Evolutionary conservation across 2,329 filamentous ascomycete genomes (phyloP).

Genomic region (Ramularia collo-cygni): DNA sequence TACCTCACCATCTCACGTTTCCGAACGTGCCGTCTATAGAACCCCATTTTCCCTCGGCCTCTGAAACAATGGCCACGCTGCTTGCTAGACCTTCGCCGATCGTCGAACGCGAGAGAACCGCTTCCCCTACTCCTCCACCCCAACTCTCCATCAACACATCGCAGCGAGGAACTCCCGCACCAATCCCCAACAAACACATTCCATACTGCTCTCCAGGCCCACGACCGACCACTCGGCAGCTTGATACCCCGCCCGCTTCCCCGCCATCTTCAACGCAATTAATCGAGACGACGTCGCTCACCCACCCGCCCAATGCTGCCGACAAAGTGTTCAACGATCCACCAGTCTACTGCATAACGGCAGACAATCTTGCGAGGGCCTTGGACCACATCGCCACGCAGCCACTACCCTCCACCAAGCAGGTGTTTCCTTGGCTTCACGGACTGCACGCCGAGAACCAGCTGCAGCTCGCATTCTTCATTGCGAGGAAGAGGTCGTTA

Average conservation of each 20-base stretch:
- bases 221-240: slow-evolving; percentile 43
- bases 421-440: slow-evolving; percentile 94
- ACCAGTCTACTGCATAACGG: slow-evolving; percentile 66
- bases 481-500: slow-evolving; percentile 63
- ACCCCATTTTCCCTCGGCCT: too few species aligned
- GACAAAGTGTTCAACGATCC: slow-evolving; percentile 49
- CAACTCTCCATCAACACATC: slow-evolving; percentile 54
- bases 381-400: slow-evolving; percentile 70
- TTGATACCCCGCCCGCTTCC: slow-evolving; percentile 48
- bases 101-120: slow-evolving; percentile 25
- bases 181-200: slow-evolving; percentile 79
- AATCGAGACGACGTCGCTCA: slow-evolving; percentile 58
- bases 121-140: slow-evolving; percentile 39
- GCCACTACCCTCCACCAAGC: slow-evolving; percentile 73
- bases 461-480: slow-evolving; percentile 84
- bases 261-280: slow-evolving; percentile 52
- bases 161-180: slow-evolving; percentile 50
- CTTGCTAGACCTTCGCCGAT: slow-evolving; percentile 8
- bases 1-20: too few species aligned
- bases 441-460: slow-evolving; percentile 84
- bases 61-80: slow-evolving; percentile 8
- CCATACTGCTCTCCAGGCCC: slow-evolving; percentile 83
- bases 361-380: slow-evolving; percentile 61
- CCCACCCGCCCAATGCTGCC: slow-evolving; percentile 66
- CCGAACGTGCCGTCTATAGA: too few species aligned